These are phyloP conservation scores for Pelargonium myrrhifolium DNA, from an alignment of 441 rosid genomes.

Conservation along the genomic window DNA sequence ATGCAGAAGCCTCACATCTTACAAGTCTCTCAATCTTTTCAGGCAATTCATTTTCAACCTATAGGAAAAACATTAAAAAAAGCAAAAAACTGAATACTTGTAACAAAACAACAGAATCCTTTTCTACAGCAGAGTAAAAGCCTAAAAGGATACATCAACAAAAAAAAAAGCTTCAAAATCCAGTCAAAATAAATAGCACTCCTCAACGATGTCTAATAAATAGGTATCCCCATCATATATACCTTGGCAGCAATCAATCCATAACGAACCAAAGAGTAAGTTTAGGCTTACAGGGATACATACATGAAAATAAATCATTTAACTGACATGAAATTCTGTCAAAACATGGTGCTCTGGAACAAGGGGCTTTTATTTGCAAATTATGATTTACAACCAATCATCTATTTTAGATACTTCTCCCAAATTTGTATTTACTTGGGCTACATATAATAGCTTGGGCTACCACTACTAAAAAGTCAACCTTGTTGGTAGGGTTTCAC, in stretches of 20 bases:
- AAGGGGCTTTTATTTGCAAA: not conserved
- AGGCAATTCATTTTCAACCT: constrained; percentile 93
- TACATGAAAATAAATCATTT: too few species aligned
- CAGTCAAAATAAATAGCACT: too few species aligned
- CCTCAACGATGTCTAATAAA: not conserved
- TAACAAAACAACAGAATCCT: not conserved
- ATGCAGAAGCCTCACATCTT: constrained; percentile 93
- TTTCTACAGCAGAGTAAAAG: not conserved
- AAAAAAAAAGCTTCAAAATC: not conserved
- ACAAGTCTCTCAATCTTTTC: constrained; percentile 91
- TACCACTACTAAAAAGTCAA: too few species aligned
- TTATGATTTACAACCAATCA: not conserved
- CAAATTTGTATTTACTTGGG: not conserved
- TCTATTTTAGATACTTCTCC: not conserved
- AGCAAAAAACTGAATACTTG: not conserved
- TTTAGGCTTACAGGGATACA: not conserved
- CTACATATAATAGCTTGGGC: too few species aligned
- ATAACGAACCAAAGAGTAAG: not conserved
- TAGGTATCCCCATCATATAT: not conserved
- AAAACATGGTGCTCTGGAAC: not conserved
- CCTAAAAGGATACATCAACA: not conserved
- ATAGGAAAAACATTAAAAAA: constrained; percentile 22
- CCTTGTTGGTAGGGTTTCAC: too few species aligned
- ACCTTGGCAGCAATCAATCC: not conserved
- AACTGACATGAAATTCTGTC: not conserved